phyloP scores from a whole-genome alignment of 2,329 filamentous ascomycete genomes.

The Teratosphaeria pseudoeucalypti region DNA sequence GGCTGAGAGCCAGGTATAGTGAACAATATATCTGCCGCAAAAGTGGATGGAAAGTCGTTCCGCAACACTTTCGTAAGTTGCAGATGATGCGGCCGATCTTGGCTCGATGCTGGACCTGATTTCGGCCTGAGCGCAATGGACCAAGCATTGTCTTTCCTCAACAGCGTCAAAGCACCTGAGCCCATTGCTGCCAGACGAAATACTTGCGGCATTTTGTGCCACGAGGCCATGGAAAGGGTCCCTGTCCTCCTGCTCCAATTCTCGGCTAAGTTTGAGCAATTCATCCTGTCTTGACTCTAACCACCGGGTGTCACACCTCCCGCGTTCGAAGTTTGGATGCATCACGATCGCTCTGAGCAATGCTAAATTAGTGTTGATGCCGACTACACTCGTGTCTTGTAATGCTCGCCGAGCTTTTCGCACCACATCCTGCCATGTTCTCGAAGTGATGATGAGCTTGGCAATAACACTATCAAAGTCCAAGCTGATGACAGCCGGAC shows the following conservation, averaged over 20 bases:
- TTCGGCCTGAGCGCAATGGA: slow-evolving; percentile 35
- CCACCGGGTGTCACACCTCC: slow-evolving; percentile 47
- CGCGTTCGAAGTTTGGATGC: slow-evolving; percentile 39
- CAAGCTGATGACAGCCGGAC: slow-evolving; percentile 37
- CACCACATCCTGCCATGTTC: slow-evolving; percentile 42
- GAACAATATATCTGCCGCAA: slow-evolving; percentile 44
- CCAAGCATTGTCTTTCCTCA: slow-evolving; percentile 52
- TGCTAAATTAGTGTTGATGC: slow-evolving; percentile 49
- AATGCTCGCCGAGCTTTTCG: slow-evolving; percentile 46
- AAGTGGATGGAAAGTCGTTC: slow-evolving; percentile 49
- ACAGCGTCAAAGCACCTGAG: slow-evolving; percentile 34
- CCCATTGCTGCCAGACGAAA: slow-evolving; percentile 21
- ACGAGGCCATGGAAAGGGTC: slow-evolving; percentile 17
- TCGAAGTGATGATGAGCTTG: slow-evolving; percentile 48
- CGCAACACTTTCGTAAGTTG: slow-evolving; percentile 44
- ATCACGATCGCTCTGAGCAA: slow-evolving; percentile 45
- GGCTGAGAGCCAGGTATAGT: slow-evolving; percentile 29
- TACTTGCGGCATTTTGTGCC: slow-evolving; percentile 9
- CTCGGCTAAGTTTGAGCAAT: slow-evolving; percentile 24
- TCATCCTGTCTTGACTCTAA: slow-evolving; percentile 39
- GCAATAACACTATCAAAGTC: slow-evolving; percentile 51
- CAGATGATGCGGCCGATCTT: slow-evolving; percentile 38
- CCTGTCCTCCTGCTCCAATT: slow-evolving; percentile 4
- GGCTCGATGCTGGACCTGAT: slow-evolving; percentile 14
- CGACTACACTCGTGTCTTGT: slow-evolving; percentile 44